Base-by-base conservation (phyloP, 1,139 yeast genomes). In the Geotrichum klebahnii region DNA sequence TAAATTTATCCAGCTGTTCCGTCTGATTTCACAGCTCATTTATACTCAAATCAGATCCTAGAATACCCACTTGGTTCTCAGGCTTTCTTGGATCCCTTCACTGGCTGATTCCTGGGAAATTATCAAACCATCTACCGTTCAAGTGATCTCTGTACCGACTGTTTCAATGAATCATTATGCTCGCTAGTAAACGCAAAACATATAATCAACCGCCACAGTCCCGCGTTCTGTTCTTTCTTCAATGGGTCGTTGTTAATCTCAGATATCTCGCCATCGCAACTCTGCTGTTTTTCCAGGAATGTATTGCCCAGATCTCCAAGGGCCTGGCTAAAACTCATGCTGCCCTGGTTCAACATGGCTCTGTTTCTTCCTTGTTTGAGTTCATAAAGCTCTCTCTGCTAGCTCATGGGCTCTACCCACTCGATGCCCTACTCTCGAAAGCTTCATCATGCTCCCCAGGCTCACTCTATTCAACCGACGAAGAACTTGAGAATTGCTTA, bases 401-500 rank as follows among this genome's bases (percentile, higher is more conserved):
- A 8, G 50, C 44, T 12, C 14, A 40, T 31, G 50, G 44, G 1
- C 12, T 38, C 9, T 26, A 39, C 20, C 17, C 31, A 24, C 22
- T 23, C 8, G 39, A 35, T 2, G 29, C 17, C 22, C 10, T 17
- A 5, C 12, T 31, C 10, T 9, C 34, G 6, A 37, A 37, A 19
- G 16, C 44, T 3, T n/a, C 33, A 14, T 17, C 17, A n/a, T 8
- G 23, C 10, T 2, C 23, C n/a, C n/a, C n/a, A n/a, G n/a, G n/a
- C 22, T 23, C 41, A 12, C 35, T 41, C 14, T n/a, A 20, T 19
- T 22, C 28, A 16, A 34, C 39, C 16, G 50, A 47, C 31, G 50
- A 47, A 5, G 46, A 47, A 31, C 43, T 47, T 36, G 50, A 47
- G 29, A 47, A 38, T 10, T 47, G 50, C 23, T 26, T 47, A 2